These are phyloP conservation scores for Penicillium sp. DNA, from an alignment of 2,329 filamentous ascomycete genomes.

Conservation along the genomic window DNA sequence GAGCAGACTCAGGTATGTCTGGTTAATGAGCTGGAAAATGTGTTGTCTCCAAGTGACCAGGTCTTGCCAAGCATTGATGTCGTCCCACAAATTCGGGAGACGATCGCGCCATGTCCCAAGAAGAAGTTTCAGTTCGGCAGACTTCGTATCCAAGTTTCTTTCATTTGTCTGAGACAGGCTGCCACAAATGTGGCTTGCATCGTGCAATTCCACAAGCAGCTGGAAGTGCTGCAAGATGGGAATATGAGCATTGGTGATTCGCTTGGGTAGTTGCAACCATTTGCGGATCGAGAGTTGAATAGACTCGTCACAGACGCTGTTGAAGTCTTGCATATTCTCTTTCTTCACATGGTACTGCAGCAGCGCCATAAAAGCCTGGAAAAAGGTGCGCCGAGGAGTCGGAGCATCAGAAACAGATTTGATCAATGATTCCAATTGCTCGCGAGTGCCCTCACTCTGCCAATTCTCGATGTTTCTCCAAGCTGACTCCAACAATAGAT, in stretches of 20 bases:
- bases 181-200: constrained; percentile 92
- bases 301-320: constrained; percentile 86
- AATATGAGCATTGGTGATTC: constrained; percentile 90
- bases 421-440: constrained; percentile 85
- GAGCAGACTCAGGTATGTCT: constrained; percentile 79
- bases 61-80: constrained; percentile 99
- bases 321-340: constrained; percentile 74
- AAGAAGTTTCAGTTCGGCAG: constrained; percentile 87
- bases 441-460: constrained; percentile 77
- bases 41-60: constrained; percentile 99
- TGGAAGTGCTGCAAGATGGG: constrained; percentile 96
- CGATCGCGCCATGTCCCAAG: constrained; percentile 93
- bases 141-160: constrained; percentile 84
- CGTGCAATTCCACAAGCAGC: constrained; percentile 91
- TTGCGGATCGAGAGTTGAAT: constrained; percentile 96
- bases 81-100: constrained; percentile 96
- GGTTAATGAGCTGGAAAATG: constrained; percentile 96
- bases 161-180: constrained; percentile 81
- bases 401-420: constrained; percentile 97
- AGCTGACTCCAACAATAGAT: constrained; percentile 87
- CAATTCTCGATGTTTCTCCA: constrained; percentile 96
- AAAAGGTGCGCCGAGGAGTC: constrained; percentile 88
- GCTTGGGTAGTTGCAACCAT: constrained; percentile 95
- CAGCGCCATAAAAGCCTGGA: constrained; percentile 96
- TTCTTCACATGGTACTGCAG: constrained; percentile 90